Base-by-base conservation (phyloP, 306 rosid genomes). In the Sindora glabra region DNA sequence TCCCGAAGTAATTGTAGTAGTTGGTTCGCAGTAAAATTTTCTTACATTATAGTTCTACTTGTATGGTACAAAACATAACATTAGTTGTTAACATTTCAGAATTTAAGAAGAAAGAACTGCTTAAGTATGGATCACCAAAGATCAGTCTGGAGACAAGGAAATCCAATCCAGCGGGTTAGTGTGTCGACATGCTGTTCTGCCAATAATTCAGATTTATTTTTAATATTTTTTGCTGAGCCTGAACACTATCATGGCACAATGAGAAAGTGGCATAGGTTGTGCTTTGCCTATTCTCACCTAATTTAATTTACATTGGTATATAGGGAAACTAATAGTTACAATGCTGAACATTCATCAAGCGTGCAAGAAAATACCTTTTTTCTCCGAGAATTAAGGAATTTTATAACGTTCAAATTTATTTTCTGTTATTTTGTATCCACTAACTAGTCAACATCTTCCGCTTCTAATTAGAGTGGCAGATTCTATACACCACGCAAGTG, bases 21-120 rank as follows among this genome's bases (percentile, higher is more conserved):
- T 73, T 47, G 16, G 14, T 69, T 46, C 45, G 62, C 48, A 64
- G 42, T 40, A 45, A n/a, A n/a, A n/a, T n/a, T n/a, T n/a, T n/a
- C n/a, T n/a, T n/a, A n/a, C n/a, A n/a, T n/a, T n/a, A n/a, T n/a
- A n/a, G n/a, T n/a, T n/a, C n/a, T n/a, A n/a, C n/a, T n/a, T n/a
- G n/a, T n/a, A n/a, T n/a, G n/a, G n/a, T n/a, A n/a, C n/a, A n/a
- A n/a, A n/a, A n/a, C n/a, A n/a, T n/a, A n/a, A n/a, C n/a, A n/a
- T 71, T 58, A 17, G 27, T 72, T 45, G 55, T 40, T 38, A 65
- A 64, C 53, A 40, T 61, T 74, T 59, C 82, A 92, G 98, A 92
- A 53, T 92, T 92, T 67, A 88, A 80, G 85, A 88, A 72, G 88
- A 86, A 88, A 59, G 89, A 81, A 66, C 62, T 78, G 47, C 77